Percentiles rank a stretch among this genome's conserved stretches.
These are phyloP conservation scores for Talaromyces rugulosus DNA, from an alignment of 2,329 filamentous ascomycete species.

Conservation along the genomic window DNA sequence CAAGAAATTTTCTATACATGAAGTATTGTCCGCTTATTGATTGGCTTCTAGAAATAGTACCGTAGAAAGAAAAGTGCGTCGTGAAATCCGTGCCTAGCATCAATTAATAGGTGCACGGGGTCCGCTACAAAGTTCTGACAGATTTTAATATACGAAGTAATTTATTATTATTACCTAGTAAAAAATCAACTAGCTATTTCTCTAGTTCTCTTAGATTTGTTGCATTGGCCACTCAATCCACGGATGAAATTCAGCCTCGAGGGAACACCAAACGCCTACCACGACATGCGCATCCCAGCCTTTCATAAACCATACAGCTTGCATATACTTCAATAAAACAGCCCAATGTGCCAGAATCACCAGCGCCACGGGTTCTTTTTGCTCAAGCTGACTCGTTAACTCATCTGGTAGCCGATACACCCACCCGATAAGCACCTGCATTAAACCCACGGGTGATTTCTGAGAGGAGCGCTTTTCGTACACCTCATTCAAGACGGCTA, in stretches of 20 bases:
- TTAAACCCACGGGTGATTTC: neutral
- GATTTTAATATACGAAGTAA: neutral
- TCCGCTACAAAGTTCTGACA: neutral
- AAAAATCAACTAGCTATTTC: neutral
- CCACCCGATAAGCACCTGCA: slow-evolving; percentile 2
- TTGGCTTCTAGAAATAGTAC: neutral
- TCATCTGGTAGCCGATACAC: neutral
- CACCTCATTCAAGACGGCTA: neutral
- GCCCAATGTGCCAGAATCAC: slow-evolving; percentile 28
- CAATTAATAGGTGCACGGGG: neutral
- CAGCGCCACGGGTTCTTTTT: slow-evolving; percentile 23
- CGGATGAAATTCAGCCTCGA: slow-evolving; percentile 15
- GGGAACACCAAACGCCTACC: slow-evolving; percentile 19
- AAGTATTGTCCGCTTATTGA: neutral
- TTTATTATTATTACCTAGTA: neutral
- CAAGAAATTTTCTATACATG: neutral
- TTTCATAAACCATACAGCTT: slow-evolving; percentile 28
- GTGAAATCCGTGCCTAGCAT: neutral
- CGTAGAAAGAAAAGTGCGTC: neutral
- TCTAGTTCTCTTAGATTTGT: neutral
- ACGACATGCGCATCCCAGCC: slow-evolving; percentile 32
- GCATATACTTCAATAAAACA: slow-evolving; percentile 28
- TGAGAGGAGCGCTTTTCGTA: neutral
- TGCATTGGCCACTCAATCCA: slow-evolving; percentile 5
- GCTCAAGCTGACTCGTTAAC: slow-evolving; percentile 18